Evolutionary conservation across 768 basidiomycete species (phyloP).

Genomic region (Cystofilobasidium capitatum): DNA sequence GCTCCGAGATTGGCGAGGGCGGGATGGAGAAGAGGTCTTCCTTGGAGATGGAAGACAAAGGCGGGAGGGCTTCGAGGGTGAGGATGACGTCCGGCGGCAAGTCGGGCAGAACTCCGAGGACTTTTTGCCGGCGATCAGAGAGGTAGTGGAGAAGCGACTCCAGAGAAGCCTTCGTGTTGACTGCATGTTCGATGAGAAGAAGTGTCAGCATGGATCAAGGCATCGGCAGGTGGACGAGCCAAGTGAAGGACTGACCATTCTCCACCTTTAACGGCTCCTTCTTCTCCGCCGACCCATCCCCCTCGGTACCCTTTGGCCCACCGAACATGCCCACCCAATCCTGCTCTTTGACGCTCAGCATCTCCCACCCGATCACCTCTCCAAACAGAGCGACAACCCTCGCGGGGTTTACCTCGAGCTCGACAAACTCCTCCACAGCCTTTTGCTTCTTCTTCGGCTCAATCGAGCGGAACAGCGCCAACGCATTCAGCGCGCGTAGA

Average conservation of each 20-base stretch:
- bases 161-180: conserved; percentile 47
- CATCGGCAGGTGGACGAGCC: background rate
- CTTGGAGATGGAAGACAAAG: conserved; percentile 44
- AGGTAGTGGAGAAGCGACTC: conserved; percentile 82
- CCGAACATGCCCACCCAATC: conserved; percentile 77
- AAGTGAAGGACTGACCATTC: background rate
- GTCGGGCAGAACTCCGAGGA: conserved; percentile 55
- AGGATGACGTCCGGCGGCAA: conserved; percentile 40
- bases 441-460: conserved; percentile 51
- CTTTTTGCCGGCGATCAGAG: conserved; percentile 78
- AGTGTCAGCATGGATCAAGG: background rate
- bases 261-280: background rate
- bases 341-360: conserved; percentile 58
- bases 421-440: conserved; percentile 73
- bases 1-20: conserved; percentile 56
- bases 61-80: conserved; percentile 57
- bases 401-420: conserved; percentile 83
- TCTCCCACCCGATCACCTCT: conserved; percentile 60
- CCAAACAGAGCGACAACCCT: conserved; percentile 87
- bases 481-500: conserved; percentile 65
- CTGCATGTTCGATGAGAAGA: background rate
- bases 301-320: conserved; percentile 44
- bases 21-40: conserved; percentile 71
- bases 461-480: conserved; percentile 55
- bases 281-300: background rate